A percentile compares a stretch with the other conserved stretches of the same genome.
phyloP scores from a whole-genome alignment of 768 basidiomycete species.

The Phaeotremella skinneri region DNA sequence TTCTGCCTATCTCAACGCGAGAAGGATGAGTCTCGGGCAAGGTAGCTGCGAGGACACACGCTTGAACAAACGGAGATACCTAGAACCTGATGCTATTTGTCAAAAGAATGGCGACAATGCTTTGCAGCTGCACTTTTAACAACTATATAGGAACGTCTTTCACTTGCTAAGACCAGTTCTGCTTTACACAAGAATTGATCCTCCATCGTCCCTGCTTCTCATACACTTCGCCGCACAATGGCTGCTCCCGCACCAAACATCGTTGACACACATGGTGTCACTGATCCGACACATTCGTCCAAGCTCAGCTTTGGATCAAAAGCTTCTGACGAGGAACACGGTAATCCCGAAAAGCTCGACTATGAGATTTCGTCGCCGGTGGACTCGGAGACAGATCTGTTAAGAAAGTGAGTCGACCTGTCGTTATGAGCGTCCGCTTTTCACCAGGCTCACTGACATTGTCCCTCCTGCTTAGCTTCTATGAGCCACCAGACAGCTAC shows the following conservation, averaged over 20 bases:
- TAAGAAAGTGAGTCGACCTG: not conserved
- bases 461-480: constrained; percentile 12
- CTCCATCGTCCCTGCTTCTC: not conserved
- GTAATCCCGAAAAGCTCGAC: no score
- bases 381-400: not conserved
- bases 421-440: not conserved
- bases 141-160: no score
- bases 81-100: no score
- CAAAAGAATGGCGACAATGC: not conserved
- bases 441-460: not conserved
- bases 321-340: not conserved
- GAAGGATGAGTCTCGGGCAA: no score
- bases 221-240: not conserved
- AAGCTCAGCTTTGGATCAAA: not conserved
- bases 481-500: constrained; percentile 30
- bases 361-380: not conserved
- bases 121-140: not conserved
- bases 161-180: no score
- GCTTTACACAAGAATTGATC: not conserved
- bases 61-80: no score
- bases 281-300: not conserved
- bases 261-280: not conserved
- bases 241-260: not conserved
- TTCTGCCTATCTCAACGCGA: no score
- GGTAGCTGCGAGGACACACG: no score